Evolutionary conservation across 202 grass and related monocot genomes (phyloP).

Genomic region (Brachypodium distachyon): DNA sequence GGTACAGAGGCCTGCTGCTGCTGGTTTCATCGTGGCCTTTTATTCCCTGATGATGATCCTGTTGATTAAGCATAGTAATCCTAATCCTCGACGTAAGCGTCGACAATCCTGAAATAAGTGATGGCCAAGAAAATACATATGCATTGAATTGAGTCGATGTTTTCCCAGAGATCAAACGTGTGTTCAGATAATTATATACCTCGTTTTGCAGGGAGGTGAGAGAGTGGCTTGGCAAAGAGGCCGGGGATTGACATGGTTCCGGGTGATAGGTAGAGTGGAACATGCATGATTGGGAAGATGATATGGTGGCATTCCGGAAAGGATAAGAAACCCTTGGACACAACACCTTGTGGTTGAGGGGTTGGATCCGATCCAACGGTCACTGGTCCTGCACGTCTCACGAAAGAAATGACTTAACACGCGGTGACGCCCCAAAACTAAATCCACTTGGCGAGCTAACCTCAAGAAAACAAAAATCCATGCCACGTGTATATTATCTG

Average conservation of each 20-base stretch:
- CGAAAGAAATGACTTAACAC: too few species aligned
- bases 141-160: background rate
- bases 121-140: background rate
- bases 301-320: background rate
- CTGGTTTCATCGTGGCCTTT: background rate
- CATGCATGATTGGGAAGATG: background rate
- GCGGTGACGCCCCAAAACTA: too few species aligned
- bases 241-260: background rate
- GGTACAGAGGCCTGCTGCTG: constrained; percentile 32
- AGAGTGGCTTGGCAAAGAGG: background rate
- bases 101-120: constrained; percentile 1
- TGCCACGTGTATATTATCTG: too few species aligned
- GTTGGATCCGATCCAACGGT: too few species aligned
- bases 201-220: background rate
- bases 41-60: background rate
- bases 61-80: background rate
- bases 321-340: constrained; percentile 31
- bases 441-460: too few species aligned
- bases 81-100: background rate
- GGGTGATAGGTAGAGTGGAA: background rate
- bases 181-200: background rate
- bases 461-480: too few species aligned
- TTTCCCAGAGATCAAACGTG: background rate
- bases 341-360: background rate
- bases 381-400: too few species aligned